Conservation (phyloP, 2,329 filamentous ascomycete genomes). For the Nemania sp. region DNA sequence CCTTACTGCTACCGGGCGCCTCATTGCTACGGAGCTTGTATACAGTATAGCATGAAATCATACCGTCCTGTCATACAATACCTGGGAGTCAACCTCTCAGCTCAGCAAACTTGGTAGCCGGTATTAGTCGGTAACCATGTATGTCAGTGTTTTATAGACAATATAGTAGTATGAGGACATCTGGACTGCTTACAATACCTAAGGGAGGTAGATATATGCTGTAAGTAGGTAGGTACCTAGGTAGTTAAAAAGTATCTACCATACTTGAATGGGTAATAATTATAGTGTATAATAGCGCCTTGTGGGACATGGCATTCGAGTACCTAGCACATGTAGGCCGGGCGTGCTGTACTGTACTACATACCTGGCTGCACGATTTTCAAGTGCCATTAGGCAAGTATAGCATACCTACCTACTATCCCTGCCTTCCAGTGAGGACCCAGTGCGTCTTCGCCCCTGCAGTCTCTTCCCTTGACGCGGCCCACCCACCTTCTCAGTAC, state of each 20-base stretch:
- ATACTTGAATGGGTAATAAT: constrained; percentile 17
- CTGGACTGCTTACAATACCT: too few relatives aligned
- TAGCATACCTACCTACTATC: not conserved
- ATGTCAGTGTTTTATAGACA: not conserved
- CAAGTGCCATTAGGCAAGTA: not conserved
- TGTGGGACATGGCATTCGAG: not conserved
- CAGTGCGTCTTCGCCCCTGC: constrained; percentile 31
- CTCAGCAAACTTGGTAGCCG: not conserved
- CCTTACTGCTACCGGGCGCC: not conserved
- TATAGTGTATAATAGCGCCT: too few relatives aligned
- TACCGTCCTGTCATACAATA: too few relatives aligned
- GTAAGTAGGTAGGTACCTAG: too few relatives aligned
- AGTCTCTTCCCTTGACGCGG: constrained; percentile 35
- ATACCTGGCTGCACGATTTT: too few relatives aligned
- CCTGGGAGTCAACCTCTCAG: constrained; percentile 17
- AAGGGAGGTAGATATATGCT: not conserved
- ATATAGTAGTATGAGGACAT: not conserved
- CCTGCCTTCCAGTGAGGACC: constrained; percentile 7
- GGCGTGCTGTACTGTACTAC: not conserved
- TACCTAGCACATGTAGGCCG: not conserved
- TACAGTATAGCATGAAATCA: not conserved
- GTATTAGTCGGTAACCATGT: not conserved
- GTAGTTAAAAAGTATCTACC: not conserved
- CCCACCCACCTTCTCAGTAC: constrained; percentile 35
- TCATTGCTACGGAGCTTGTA: not conserved